Conservation (phyloP, 1,284 basidiomycete species). For the Austroboletus rostrupii region DNA sequence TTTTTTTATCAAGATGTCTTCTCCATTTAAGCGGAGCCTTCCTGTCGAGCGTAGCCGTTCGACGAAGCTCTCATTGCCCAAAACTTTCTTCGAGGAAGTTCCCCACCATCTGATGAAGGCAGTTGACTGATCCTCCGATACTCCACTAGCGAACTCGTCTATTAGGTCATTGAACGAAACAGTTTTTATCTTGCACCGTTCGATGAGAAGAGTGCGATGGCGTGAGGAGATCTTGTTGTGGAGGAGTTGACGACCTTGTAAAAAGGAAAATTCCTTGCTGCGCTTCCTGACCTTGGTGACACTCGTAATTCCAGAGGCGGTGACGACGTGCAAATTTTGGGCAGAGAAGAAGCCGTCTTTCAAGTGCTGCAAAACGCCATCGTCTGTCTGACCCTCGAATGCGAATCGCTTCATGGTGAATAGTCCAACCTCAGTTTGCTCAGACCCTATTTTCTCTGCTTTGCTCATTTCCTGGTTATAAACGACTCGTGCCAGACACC, state of each 20-base stretch:
- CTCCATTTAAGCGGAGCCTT: not conserved
- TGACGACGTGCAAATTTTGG: slow-evolving; percentile 48
- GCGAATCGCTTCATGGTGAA: slow-evolving; percentile 87
- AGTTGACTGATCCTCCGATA: slow-evolving; percentile 72
- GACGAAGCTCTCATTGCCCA: not conserved
- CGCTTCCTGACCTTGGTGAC: slow-evolving; percentile 2
- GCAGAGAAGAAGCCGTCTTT: slow-evolving; percentile 77
- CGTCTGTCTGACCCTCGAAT: slow-evolving; percentile 75
- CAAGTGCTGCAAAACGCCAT: slow-evolving; percentile 69
- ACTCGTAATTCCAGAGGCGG: slow-evolving; percentile 56
- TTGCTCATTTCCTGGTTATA: slow-evolving; percentile 79
- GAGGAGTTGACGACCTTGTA: slow-evolving; percentile 8
- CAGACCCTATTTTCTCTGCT: slow-evolving; percentile 31
- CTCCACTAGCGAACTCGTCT: slow-evolving; percentile 70
- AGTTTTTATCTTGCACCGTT: slow-evolving; percentile 55
- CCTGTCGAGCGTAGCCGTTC: not conserved
- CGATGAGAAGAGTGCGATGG: slow-evolving; percentile 40
- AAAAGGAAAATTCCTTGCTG: slow-evolving; percentile 5
- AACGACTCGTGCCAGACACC: slow-evolving; percentile 75
- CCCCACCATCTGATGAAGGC: slow-evolving; percentile 87
- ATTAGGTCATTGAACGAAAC: slow-evolving; percentile 84
- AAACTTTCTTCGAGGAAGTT: not conserved
- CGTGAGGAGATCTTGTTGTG: slow-evolving; percentile 37
- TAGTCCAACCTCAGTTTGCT: slow-evolving; percentile 57
- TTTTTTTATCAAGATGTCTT: slow-evolving; percentile 48